Conservation (phyloP, 768 basidiomycete species). For the Tricholoma flavovirens region DNA sequence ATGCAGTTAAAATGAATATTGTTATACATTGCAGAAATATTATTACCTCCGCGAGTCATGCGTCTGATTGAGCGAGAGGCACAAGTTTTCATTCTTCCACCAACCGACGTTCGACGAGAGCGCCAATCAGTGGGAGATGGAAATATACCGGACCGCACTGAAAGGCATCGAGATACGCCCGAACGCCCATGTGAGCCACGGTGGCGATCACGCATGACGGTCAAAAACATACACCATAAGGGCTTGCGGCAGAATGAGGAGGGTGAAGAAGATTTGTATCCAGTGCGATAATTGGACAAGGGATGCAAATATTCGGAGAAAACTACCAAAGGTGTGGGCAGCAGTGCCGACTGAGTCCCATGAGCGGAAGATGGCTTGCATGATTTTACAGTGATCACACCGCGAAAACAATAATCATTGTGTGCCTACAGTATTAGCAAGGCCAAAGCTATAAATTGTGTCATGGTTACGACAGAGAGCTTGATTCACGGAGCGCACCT, state of each 20-base stretch:
- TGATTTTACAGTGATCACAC: conserved; percentile 30
- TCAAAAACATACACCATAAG: conserved; percentile 51
- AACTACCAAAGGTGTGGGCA: conserved; percentile 58
- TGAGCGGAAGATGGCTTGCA: not conserved
- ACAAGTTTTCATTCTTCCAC: conserved; percentile 39
- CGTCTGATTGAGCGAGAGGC: not conserved
- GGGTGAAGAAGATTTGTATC: conserved; percentile 43
- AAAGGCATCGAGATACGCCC: conserved; percentile 45
- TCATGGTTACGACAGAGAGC: not conserved
- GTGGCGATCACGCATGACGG: not conserved
- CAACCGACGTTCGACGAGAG: conserved; percentile 65
- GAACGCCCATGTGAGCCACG: not conserved
- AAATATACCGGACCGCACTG: conserved; percentile 48
- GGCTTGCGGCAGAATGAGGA: conserved; percentile 34
- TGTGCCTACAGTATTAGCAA: conserved; percentile 71
- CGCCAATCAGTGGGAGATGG: conserved; percentile 58
- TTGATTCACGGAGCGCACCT: conserved; percentile 18
- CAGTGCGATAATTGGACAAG: conserved; percentile 48
- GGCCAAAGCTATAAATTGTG: conserved; percentile 42
- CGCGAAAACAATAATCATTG: conserved; percentile 77
- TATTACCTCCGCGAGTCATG: not conserved
- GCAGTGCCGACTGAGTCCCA: conserved; percentile 55
- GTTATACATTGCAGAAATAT: not conserved
- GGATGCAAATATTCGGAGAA: conserved; percentile 50
- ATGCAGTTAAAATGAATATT: conserved; percentile 12